Evolutionary conservation across 2,329 filamentous ascomycete species (phyloP), one percentile per base, ranked within the genome.

Genomic region (Penicillium carneum): DNA sequence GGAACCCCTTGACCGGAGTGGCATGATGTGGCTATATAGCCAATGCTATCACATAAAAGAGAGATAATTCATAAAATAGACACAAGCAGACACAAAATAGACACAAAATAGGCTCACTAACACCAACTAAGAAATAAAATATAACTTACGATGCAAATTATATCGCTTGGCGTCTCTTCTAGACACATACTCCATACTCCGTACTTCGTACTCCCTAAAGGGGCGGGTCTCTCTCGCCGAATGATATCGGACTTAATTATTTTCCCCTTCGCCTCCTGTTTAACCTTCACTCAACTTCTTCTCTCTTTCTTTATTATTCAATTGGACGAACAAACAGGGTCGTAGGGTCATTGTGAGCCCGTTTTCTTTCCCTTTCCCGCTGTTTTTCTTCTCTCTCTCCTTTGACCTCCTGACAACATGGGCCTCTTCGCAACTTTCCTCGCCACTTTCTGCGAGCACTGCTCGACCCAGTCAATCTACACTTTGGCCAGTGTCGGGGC

Each of bases 391-490:
- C 20, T 12, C 50, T 54, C 45, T 48, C 54, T 53, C 33, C n/a
- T 57, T 16, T 26, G n/a, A 7, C 36, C 47, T 46, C 29, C 31
- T 39, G 18, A 42, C 61, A 54, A 60, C 64, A 86, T 86, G 84
- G 84, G 84, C 66, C 70, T 86, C 60, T 79, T 86, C 68, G 74
- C 82, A 49, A 74, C 77, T 46, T 67, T 84, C 61, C 73, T 83
- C 61, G 80, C 80, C 65, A 80, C 65, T 47, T 61, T 81, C 60
- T 80, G 77, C 63, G 72, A 77, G 69, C 82, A 76, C 68, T 83
- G 79, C 79, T 77, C 80, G 59, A 77, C 71, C 69, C 80, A 76
- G 69, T 82, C 77, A 54, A 74, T 77, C 48, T 82, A 80, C 73
- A 77, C 81, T 48, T 72, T 86, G 56, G 71, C 78, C 56, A 73